Base-by-base conservation (phyloP, 1,284 basidiomycete species). In the Rugosomyces carneus region DNA sequence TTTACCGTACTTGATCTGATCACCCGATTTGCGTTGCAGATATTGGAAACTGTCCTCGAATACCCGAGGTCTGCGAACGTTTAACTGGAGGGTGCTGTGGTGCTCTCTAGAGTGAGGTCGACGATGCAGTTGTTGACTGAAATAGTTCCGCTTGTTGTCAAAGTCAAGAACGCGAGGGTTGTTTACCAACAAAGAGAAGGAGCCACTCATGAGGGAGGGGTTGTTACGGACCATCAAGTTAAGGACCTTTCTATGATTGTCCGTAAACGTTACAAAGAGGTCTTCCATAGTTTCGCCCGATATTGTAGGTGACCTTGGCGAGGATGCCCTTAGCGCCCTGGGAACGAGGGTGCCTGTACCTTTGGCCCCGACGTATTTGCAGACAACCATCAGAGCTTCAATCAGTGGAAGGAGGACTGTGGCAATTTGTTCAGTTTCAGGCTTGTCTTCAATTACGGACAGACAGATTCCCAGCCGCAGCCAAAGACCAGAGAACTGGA, bases 61-160 rank as follows among this genome's bases (percentile, higher is more conserved):
- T 6, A 99, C 93, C 45, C 93, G 86, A 44, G 90, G 83, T 35
- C 96, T 77, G 21, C 96, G 87, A 37, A 99, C 89, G 54, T 93
- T 96, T 53, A 99, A 73, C 60, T 94, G 91, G 37, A 99, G 72
- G 0, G 89, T 88, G 24, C 80, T 75, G 51, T 92, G 81, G 54
- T 92, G 87, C 57, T 93, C 89, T 20, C 90, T 79, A 29, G 80
- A 70, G 49, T 84, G 80, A 13, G 84, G 81, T 40, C 90, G 87
- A 44, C 89, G 84, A 64, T 96, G 93, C 13, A 99, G 77, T 64
- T 98, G 93, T 66, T 98, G 95, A 53, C 83, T 89, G 73, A 99
- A 99, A 73, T 95, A 99, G 60, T 94, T 96, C 44, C 96, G 84
- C 72, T 99, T 99, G 82, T 99, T 99, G 74, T 99, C 96, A 65